Conservation (phyloP, 2,329 filamentous ascomycete genomes). For the Fusarium paranaense region DNA sequence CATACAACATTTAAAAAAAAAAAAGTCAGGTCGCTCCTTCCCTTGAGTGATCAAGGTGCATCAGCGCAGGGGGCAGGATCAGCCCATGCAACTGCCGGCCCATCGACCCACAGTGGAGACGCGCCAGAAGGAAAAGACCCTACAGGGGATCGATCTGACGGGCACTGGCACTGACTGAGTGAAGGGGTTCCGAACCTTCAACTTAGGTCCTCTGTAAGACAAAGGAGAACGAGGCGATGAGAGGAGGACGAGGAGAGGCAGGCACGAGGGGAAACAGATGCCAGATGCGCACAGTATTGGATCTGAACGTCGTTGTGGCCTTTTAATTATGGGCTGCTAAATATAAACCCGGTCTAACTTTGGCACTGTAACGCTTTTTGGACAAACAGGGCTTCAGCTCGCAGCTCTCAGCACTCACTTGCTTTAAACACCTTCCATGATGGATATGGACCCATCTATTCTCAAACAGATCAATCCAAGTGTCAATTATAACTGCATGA, state of each 20-base stretch:
- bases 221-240: neutral
- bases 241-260: neutral
- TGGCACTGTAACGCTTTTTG: neutral
- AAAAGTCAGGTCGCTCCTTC: slow-evolving; percentile 21
- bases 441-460: neutral
- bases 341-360: neutral
- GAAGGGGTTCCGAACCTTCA: neutral
- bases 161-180: neutral
- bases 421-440: neutral
- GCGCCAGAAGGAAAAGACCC: slow-evolving; percentile 29
- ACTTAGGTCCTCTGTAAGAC: neutral
- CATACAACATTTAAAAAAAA: slow-evolving; percentile 10
- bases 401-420: neutral
- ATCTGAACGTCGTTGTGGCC: neutral
- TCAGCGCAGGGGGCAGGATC: slow-evolving; percentile 28
- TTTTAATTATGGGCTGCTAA: neutral
- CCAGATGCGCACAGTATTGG: neutral
- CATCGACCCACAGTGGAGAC: slow-evolving; percentile 32
- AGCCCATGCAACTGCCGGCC: slow-evolving; percentile 37
- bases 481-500: neutral
- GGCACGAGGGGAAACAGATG: neutral
- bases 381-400: neutral
- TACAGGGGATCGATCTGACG: slow-evolving; percentile 16
- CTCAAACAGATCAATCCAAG: neutral
- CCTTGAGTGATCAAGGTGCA: slow-evolving; percentile 33